Percentiles rank a stretch among this genome's conserved stretches.
Evolutionary conservation across 2,329 filamentous ascomycete species (phyloP).

Genomic region (Trichoderma harzianum): DNA sequence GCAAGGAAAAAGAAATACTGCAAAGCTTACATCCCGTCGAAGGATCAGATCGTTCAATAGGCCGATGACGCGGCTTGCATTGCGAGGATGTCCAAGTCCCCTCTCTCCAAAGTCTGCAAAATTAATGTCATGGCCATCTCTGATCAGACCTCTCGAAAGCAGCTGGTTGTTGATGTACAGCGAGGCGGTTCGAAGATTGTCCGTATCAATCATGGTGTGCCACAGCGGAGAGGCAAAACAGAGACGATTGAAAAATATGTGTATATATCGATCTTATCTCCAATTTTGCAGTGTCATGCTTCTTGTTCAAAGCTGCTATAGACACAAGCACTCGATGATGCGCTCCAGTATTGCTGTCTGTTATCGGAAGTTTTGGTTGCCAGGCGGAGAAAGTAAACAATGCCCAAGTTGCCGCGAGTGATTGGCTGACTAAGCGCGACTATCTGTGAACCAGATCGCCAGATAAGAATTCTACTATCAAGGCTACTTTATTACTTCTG

Average conservation of each 20-base stretch:
- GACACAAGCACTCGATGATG: neutral
- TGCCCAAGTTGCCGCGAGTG: slow-evolving; percentile 22
- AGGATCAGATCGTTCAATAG: slow-evolving; percentile 91
- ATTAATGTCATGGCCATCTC: slow-evolving; percentile 72
- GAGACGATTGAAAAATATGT: neutral
- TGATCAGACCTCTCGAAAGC: slow-evolving; percentile 61
- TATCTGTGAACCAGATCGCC: neutral
- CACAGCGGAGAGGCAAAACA: neutral
- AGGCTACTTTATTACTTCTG: neutral
- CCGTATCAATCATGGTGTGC: slow-evolving; percentile 51
- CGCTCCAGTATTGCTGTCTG: neutral
- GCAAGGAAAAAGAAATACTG: neutral
- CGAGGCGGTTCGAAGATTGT: slow-evolving; percentile 64
- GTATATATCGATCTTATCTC: neutral
- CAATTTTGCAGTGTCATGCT: neutral
- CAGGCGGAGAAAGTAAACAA: slow-evolving; percentile 42
- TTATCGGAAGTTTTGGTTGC: slow-evolving; percentile 31
- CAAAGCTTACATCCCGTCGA: slow-evolving; percentile 70
- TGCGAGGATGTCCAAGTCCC: slow-evolving; percentile 53
- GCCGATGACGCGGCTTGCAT: slow-evolving; percentile 85
- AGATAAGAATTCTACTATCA: neutral
- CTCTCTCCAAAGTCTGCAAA: slow-evolving; percentile 70
- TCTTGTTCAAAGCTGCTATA: neutral
- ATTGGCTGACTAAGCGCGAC: slow-evolving; percentile 12
- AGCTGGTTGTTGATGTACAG: slow-evolving; percentile 72